Evolutionary conservation across 768 basidiomycete genomes (phyloP).

Genomic region (Auriculariales sp.): DNA sequence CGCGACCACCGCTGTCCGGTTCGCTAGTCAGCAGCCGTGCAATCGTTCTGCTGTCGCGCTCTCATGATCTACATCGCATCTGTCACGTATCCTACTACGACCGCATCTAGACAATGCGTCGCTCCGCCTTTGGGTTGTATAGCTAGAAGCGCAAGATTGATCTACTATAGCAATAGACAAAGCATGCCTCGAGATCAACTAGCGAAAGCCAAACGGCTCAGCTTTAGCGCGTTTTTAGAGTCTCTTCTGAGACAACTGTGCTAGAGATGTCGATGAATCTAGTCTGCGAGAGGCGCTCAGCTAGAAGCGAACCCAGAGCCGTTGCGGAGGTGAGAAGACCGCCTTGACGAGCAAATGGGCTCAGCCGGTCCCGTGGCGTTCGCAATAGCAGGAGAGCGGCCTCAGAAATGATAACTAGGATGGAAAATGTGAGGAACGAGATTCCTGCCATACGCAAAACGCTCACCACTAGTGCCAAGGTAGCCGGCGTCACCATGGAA

Average conservation of each 20-base stretch:
- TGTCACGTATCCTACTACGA: too few species aligned
- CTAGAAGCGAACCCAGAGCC: constrained; percentile 64
- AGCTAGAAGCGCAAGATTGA: too few species aligned
- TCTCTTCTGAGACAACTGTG: constrained; percentile 16
- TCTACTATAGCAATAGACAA: too few species aligned
- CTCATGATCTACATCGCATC: too few species aligned
- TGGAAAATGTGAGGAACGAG: not conserved
- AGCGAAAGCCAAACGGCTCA: too few species aligned
- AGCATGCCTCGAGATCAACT: too few species aligned
- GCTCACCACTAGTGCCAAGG: constrained; percentile 33
- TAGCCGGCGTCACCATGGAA: constrained; percentile 74
- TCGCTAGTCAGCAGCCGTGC: too few species aligned
- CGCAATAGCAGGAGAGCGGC: constrained; percentile 61
- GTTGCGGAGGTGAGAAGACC: constrained; percentile 75
- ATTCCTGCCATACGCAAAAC: not conserved
- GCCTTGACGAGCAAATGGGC: constrained; percentile 41
- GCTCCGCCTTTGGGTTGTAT: too few species aligned
- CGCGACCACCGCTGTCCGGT: too few species aligned
- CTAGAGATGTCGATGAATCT: constrained; percentile 45
- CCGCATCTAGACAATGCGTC: too few species aligned
- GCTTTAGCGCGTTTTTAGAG: not conserved
- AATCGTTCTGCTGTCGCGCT: too few species aligned
- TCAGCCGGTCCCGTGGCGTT: constrained; percentile 34
- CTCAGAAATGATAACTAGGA: constrained; percentile 60
- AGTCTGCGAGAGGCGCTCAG: constrained; percentile 47